These are phyloP conservation scores for Cercospora sp. DNA, from an alignment of 2,329 filamentous ascomycete genomes.

Conservation along the genomic window DNA sequence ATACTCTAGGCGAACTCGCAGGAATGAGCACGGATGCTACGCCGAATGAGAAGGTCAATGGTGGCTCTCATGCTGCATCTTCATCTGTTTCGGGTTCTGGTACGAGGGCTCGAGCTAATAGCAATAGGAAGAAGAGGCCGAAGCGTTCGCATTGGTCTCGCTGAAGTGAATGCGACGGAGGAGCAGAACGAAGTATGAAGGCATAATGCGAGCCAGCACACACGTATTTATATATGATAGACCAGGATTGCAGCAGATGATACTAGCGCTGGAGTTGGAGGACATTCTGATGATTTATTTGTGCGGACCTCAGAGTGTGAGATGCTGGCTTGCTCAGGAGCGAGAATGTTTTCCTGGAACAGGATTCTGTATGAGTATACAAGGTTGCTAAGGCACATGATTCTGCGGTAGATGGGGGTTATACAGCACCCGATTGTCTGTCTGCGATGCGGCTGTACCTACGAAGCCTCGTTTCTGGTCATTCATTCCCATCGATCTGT, in stretches of 20 bases:
- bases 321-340: not conserved
- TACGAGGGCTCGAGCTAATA: slow-evolving; percentile 3
- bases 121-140: slow-evolving; percentile 16
- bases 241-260: not conserved
- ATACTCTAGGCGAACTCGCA: slow-evolving; percentile 68
- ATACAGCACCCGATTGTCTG: not conserved
- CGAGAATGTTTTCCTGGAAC: not conserved
- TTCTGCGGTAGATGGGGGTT: not conserved
- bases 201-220: not conserved
- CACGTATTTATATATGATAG: slow-evolving; percentile 3
- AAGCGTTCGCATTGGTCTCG: slow-evolving; percentile 20
- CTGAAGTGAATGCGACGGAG: not conserved
- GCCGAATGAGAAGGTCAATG: slow-evolving; percentile 15
- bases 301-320: not conserved
- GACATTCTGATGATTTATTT: not conserved
- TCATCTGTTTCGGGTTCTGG: not conserved
- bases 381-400: not conserved
- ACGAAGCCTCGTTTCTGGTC: not conserved
- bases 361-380: not conserved
- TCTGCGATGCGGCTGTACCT: not conserved
- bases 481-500: too few species aligned
- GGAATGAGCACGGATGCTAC: slow-evolving; percentile 24
- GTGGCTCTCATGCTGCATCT: slow-evolving; percentile 4
- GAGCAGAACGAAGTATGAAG: not conserved
- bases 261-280: slow-evolving; percentile 1